phyloP scores from a whole-genome alignment of 257 asterid genomes.

The Voacanga thouarsii region DNA sequence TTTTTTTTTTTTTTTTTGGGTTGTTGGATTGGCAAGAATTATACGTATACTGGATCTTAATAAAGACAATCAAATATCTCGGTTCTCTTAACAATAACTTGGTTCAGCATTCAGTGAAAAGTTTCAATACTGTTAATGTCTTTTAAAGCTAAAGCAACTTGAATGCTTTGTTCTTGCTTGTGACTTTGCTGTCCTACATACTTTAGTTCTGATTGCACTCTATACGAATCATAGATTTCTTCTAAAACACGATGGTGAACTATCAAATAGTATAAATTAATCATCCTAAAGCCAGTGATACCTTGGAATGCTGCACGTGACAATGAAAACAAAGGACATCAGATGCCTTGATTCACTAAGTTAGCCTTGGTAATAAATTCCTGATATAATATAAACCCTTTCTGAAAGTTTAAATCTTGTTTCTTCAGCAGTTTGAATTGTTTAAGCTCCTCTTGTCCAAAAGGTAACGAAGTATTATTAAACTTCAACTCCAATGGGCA shows the following conservation, averaged over 20 bases:
- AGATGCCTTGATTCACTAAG: background rate
- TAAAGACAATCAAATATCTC: too few relatives aligned
- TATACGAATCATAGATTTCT: background rate
- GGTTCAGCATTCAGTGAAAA: too few relatives aligned
- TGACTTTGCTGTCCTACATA: background rate
- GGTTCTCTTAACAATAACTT: too few relatives aligned
- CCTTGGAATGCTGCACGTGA: background rate
- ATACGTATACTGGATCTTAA: too few relatives aligned
- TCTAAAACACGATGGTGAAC: too few relatives aligned
- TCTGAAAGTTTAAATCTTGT: slow-evolving; percentile 45
- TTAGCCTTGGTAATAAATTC: slow-evolving; percentile 27
- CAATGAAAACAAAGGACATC: background rate
- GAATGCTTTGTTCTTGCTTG: too few relatives aligned
- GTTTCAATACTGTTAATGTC: too few relatives aligned
- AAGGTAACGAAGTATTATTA: slow-evolving; percentile 17
- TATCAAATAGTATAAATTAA: background rate
- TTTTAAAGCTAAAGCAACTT: too few relatives aligned
- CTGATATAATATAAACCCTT: slow-evolving; percentile 42
- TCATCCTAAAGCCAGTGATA: background rate
- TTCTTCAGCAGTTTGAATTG: slow-evolving; percentile 38
- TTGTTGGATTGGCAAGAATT: too few relatives aligned
- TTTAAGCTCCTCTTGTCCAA: slow-evolving; percentile 47
- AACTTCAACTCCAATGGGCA: slow-evolving; percentile 59
- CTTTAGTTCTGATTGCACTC: background rate
- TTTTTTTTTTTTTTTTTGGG: too few relatives aligned